These are phyloP conservation scores for Termitomyces heimii DNA, from an alignment of 768 basidiomycete species.

Conservation along the genomic window DNA sequence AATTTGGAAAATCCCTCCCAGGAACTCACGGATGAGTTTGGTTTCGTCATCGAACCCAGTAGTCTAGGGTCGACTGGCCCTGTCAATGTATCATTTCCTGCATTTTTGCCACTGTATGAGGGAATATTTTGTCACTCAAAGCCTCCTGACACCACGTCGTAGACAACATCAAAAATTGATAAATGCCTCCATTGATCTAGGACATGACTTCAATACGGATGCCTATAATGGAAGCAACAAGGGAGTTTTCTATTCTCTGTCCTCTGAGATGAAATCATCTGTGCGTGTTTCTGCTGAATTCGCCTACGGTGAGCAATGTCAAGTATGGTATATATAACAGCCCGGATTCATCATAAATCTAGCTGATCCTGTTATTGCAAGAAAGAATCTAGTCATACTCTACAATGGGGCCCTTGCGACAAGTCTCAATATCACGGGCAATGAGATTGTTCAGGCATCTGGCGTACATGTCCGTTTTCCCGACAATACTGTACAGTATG, in stretches of 20 bases:
- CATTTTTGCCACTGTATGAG: slow-evolving; percentile 22
- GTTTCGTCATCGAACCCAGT: slow-evolving; percentile 15
- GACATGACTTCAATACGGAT: slow-evolving; percentile 23
- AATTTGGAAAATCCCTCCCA: slow-evolving; percentile 19
- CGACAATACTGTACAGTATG: slow-evolving; percentile 15
- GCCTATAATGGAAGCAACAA: slow-evolving; percentile 23
- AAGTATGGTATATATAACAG: background rate
- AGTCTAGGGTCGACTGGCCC: slow-evolving; percentile 22
- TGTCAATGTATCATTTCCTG: slow-evolving; percentile 23
- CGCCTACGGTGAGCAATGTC: slow-evolving; percentile 19
- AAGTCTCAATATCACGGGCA: slow-evolving; percentile 11
- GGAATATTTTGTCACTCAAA: background rate
- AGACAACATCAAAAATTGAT: slow-evolving; percentile 25
- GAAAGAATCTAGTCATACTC: slow-evolving; percentile 19
- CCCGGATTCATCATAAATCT: background rate
- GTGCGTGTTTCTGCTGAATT: slow-evolving; percentile 24
- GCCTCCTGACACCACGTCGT: background rate
- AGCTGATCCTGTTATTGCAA: slow-evolving; percentile 22
- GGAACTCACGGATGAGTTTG: slow-evolving; percentile 15
- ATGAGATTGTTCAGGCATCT: slow-evolving; percentile 9
- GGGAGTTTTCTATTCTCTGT: slow-evolving; percentile 21
- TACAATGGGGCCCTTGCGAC: slow-evolving; percentile 19
- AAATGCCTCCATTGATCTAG: slow-evolving; percentile 24
- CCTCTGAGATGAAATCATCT: slow-evolving; percentile 17
- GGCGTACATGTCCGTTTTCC: slow-evolving; percentile 22